These are phyloP conservation scores for Dryas octopetala DNA, from an alignment of 306 rosid species.

Conservation along the genomic window DNA sequence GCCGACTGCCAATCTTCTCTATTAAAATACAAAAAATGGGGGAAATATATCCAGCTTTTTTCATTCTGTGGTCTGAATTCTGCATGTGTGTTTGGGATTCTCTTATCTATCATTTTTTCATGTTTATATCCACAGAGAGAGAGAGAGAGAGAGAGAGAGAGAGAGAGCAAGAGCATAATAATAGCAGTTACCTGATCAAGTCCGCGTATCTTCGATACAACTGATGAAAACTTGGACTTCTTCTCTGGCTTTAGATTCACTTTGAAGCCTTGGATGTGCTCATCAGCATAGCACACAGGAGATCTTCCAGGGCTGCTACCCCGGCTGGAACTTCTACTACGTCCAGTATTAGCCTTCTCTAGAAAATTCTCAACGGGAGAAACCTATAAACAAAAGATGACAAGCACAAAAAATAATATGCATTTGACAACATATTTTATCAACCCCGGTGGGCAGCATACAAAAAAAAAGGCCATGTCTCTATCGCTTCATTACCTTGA, in stretches of 20 bases:
- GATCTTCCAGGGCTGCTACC: slow-evolving; percentile 92
- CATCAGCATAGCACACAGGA: slow-evolving; percentile 72
- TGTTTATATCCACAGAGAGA: not conserved
- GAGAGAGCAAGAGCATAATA: slow-evolving; percentile 4
- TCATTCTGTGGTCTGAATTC: not conserved
- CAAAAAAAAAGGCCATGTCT: slow-evolving; percentile 13
- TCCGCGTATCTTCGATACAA: slow-evolving; percentile 92
- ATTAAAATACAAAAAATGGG: not conserved
- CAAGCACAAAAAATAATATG: slow-evolving; percentile 17
- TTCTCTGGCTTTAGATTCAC: slow-evolving; percentile 84
- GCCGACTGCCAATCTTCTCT: not conserved
- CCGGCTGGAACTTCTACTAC: slow-evolving; percentile 89
- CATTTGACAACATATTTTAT: not conserved
- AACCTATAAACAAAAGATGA: slow-evolving; percentile 53
- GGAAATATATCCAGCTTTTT: not conserved
- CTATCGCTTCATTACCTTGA: slow-evolving; percentile 59
- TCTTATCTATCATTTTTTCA: not conserved
- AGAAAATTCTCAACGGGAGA: slow-evolving; percentile 85
- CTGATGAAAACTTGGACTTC: slow-evolving; percentile 94
- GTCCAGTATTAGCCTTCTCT: slow-evolving; percentile 76
- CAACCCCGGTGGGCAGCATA: not conserved
- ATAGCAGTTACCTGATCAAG: slow-evolving; percentile 77
- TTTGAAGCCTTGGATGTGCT: slow-evolving; percentile 86
- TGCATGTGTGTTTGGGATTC: not conserved
- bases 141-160: not conserved